Percentiles rank a stretch among this genome's conserved stretches.
phyloP scores from a whole-genome alignment of 2,329 filamentous ascomycete species.

The Apiospora malaysiana region DNA sequence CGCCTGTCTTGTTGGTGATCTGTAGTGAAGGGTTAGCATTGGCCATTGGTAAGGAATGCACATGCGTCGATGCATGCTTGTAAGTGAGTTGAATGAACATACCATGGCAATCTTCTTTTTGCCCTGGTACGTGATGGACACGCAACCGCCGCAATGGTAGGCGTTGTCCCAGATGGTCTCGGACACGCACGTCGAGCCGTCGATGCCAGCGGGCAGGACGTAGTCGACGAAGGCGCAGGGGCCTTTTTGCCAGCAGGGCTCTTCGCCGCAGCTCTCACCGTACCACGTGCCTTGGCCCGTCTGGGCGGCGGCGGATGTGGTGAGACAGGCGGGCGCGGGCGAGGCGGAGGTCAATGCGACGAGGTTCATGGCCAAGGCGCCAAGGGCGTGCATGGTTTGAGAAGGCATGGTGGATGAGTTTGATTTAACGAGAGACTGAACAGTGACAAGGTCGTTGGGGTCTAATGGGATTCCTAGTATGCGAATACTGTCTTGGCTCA shows the following conservation, averaged over 20 bases:
- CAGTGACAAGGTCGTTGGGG: too few species aligned
- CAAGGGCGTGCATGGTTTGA: background rate
- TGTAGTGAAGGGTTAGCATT: background rate
- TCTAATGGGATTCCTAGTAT: too few species aligned
- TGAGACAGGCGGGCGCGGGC: background rate
- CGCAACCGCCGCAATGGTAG: conserved; percentile 22
- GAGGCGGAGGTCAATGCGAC: background rate
- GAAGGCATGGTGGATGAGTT: background rate
- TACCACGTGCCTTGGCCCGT: conserved; percentile 20
- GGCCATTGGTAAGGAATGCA: background rate
- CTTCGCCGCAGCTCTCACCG: conserved; percentile 21
- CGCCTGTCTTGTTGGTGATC: conserved; percentile 22
- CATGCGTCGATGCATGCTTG: too few species aligned
- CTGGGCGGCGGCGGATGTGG: background rate
- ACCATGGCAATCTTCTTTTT: conserved; percentile 23
- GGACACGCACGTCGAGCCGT: conserved; percentile 20
- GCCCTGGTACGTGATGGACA: conserved; percentile 19
- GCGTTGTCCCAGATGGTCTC: conserved; percentile 21
- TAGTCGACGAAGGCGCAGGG: conserved; percentile 22
- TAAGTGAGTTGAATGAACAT: too few species aligned
- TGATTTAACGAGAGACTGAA: background rate
- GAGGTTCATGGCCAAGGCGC: background rate
- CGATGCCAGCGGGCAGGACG: conserved; percentile 10
- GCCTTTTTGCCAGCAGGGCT: conserved; percentile 19
- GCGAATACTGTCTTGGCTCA: too few species aligned